Evolutionary conservation across 2,329 filamentous ascomycete species (phyloP), one percentile per base, ranked within the genome.

Genomic region (Claviceps spartinae): DNA sequence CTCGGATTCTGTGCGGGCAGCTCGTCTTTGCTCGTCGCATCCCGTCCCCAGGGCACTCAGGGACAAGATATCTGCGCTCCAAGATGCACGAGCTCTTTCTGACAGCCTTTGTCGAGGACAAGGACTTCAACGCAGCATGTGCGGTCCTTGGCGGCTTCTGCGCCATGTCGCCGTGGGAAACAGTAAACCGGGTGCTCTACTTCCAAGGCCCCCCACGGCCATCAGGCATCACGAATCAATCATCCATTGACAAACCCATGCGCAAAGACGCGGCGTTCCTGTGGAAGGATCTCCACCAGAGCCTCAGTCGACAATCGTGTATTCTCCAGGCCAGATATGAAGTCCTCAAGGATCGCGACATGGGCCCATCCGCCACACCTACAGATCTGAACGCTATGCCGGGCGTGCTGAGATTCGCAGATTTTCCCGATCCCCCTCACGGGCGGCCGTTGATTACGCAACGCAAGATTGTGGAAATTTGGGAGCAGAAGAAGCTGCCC

Each of bases 81-180:
- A 56, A 16, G 49, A 81, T 81, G 77, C 74, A 80, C 60, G 78
- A 82, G 63, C 65, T 82, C 18, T 82, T 81, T 58, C 69, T 82
- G 53, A 77, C 77, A 4, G 72, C 76, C 9, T 62, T 73, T 46
- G 70, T 83, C 50, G 67, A 69, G 18, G 71, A 75, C 51, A 67
- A 64, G 54, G 75, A 80, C 57, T 68, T 77, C 38, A 63, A 67
- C 48, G 70, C 66, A 53, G 74, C 73, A 20, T 71, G 74, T 51
- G 70, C 74, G 1, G 69, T 84, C 9, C 65, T 84, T 6, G 71
- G 76, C 53, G 79, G 79, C 18, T 69, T 79, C 55, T 78, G 75
- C 54, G 77, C 73, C 59, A 81, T 79, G 73, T 66, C 69, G 2
- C 72, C 77, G 1, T 75, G 72, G 58, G 69, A 73, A 52, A 67